These are phyloP conservation scores for Whalleya microplaca DNA, from an alignment of 2,329 filamentous ascomycete species.

Conservation along the genomic window DNA sequence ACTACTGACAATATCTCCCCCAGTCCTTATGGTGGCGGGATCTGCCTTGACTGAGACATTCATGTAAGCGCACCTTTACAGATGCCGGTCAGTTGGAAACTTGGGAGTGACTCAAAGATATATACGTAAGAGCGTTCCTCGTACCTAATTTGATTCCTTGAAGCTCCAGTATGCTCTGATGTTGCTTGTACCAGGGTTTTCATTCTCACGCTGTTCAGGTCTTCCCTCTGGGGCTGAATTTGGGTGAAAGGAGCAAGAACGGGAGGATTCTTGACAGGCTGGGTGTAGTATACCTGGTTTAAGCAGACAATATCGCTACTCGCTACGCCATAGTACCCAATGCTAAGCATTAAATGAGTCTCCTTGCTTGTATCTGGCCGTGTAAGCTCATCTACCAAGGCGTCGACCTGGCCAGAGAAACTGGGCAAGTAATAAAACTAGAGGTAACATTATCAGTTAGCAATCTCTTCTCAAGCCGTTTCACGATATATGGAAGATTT, in stretches of 20 bases:
- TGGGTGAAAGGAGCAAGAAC: not conserved
- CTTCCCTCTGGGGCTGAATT: not conserved
- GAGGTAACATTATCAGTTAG: no score
- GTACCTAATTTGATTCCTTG: no score
- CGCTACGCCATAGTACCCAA: conserved; percentile 16
- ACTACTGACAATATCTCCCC: conserved; percentile 11
- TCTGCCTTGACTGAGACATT: conserved; percentile 18
- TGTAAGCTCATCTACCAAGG: conserved; percentile 13
- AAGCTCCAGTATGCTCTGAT: no score
- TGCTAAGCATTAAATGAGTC: conserved; percentile 19
- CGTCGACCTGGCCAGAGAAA: conserved; percentile 17
- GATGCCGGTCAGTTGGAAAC: no score
- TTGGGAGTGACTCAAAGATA: no score
- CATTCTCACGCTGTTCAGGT: not conserved
- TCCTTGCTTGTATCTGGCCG: conserved; percentile 4
- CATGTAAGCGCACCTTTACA: conserved; percentile 13
- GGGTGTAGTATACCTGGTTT: conserved; percentile 1
- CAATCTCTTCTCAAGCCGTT: no score
- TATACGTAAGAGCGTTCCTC: no score
- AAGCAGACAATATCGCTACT: conserved; percentile 2
- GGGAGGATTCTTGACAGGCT: not conserved
- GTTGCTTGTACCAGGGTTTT: no score
- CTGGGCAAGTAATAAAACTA: conserved; percentile 23
- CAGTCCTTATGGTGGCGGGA: conserved; percentile 11
- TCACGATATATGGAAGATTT: no score